Evolutionary conservation across 2,329 filamentous ascomycete species (phyloP).

Genomic region (Alternaria sp.): DNA sequence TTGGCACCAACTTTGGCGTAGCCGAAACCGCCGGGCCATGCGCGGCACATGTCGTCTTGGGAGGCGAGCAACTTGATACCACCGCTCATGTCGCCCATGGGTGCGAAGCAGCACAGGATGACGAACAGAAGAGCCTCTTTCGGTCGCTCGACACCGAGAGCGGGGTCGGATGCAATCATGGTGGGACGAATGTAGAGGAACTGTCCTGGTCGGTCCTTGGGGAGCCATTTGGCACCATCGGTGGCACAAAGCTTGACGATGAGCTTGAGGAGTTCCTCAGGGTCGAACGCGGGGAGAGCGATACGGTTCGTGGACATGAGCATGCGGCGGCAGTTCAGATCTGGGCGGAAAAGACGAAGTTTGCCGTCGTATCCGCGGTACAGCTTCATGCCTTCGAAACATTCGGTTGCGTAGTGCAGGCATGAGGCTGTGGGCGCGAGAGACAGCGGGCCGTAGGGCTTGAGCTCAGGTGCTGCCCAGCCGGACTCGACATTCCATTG

Average conservation of each 20-base stretch:
- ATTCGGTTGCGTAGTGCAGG: slow-evolving; percentile 89
- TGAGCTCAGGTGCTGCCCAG: slow-evolving; percentile 76
- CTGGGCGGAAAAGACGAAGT: slow-evolving; percentile 78
- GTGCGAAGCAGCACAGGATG: slow-evolving; percentile 62
- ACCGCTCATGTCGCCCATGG: slow-evolving; percentile 46
- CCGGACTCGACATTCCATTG: slow-evolving; percentile 69
- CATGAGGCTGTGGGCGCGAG: slow-evolving; percentile 82
- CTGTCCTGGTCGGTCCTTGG: slow-evolving; percentile 67
- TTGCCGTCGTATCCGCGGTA: slow-evolving; percentile 72
- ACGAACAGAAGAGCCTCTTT: slow-evolving; percentile 88
- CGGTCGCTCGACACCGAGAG: slow-evolving; percentile 81
- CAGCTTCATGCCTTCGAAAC: slow-evolving; percentile 85
- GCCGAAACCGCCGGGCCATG: slow-evolving; percentile 92
- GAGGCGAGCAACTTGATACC: slow-evolving; percentile 76
- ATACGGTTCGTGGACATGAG: slow-evolving; percentile 65
- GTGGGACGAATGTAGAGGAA: slow-evolving; percentile 89
- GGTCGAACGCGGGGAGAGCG: slow-evolving; percentile 75
- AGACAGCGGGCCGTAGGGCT: slow-evolving; percentile 76
- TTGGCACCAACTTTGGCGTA: slow-evolving; percentile 93
- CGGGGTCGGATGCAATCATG: slow-evolving; percentile 80
- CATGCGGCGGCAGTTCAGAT: slow-evolving; percentile 73
- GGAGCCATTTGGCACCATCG: slow-evolving; percentile 81
- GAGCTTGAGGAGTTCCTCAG: slow-evolving; percentile 74
- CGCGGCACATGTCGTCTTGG: slow-evolving; percentile 81
- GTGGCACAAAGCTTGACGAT: slow-evolving; percentile 73